A percentile compares a stretch with the other conserved stretches of the same genome.
phyloP scores from a whole-genome alignment of 73 alveolate species.

The Tetrahymena malaccensis region DNA sequence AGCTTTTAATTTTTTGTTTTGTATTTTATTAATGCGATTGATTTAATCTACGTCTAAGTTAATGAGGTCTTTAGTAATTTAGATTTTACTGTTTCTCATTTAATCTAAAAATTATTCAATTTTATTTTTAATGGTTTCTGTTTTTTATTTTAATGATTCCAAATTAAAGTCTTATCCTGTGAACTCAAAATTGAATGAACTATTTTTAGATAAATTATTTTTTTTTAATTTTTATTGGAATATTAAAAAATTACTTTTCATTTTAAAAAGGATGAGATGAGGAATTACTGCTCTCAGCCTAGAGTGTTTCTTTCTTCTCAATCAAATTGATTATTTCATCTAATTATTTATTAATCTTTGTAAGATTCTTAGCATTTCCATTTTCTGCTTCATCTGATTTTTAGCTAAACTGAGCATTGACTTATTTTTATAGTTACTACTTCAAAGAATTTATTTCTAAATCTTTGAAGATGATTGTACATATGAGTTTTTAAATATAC shows the following conservation, averaged over 20 bases:
- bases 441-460: neutral
- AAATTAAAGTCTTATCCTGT: no score
- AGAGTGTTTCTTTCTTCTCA: neutral
- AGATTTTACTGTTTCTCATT: no score
- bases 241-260: neutral
- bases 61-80: neutral
- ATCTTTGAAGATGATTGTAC: neutral
- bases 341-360: no score
- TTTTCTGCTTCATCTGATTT: neutral
- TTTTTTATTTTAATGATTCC: no score
- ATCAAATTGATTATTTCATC: neutral
- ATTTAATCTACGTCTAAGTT: neutral
- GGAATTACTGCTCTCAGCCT: neutral
- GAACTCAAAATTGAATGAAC: neutral
- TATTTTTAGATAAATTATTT: no score
- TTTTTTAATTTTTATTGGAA: no score
- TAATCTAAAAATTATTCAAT: neutral
- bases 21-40: neutral
- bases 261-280: neutral
- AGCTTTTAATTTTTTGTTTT: no score
- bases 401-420: neutral
- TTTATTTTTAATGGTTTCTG: neutral
- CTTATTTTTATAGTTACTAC: no score
- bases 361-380: neutral
- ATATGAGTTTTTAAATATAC: neutral